phyloP scores from a whole-genome alignment of 2,329 filamentous ascomycete species.

The Neoascochyta sp. region DNA sequence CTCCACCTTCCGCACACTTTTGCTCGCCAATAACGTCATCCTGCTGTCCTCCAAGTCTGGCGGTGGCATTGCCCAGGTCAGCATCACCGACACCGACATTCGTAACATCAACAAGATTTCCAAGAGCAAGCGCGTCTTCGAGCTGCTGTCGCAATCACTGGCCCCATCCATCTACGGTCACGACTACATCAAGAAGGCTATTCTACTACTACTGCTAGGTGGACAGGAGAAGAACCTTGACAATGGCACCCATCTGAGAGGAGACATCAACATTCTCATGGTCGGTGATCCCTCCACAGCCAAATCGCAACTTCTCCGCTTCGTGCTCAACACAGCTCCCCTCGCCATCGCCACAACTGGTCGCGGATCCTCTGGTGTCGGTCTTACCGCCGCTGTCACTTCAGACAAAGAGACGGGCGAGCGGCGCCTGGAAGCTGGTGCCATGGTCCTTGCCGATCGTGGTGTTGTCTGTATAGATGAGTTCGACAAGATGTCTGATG shows the following conservation, averaged over 20 bases:
- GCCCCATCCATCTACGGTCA: slow-evolving; percentile 97
- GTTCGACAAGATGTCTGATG: slow-evolving; percentile 99
- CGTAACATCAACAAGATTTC: slow-evolving; percentile 97
- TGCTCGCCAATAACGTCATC: slow-evolving; percentile 93
- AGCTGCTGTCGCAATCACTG: slow-evolving; percentile 86
- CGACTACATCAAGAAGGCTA: slow-evolving; percentile 96
- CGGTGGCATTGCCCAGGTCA: slow-evolving; percentile 84
- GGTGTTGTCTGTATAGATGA: slow-evolving; percentile 99
- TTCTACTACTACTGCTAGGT: slow-evolving; percentile 88
- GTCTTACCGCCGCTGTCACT: slow-evolving; percentile 94
- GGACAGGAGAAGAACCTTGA: slow-evolving; percentile 98
- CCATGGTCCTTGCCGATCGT: slow-evolving; percentile 96
- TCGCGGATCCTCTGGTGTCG: slow-evolving; percentile 92
- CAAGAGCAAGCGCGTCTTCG: slow-evolving; percentile 91
- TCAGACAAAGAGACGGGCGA: slow-evolving; percentile 97
- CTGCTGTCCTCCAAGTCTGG: slow-evolving; percentile 93
- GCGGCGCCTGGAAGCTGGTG: slow-evolving; percentile 88
- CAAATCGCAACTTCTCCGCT: slow-evolving; percentile 95
- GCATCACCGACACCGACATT: slow-evolving; percentile 94
- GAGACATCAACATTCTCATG: slow-evolving; percentile 99
- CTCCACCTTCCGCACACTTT: slow-evolving; percentile 88
- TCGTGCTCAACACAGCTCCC: slow-evolving; percentile 94
- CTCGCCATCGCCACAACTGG: slow-evolving; percentile 96
- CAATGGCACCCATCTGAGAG: slow-evolving; percentile 94
- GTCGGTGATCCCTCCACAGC: slow-evolving; percentile 97